Evolutionary conservation across 257 asterid species (phyloP).

Genomic region (Solanum arcanum): DNA sequence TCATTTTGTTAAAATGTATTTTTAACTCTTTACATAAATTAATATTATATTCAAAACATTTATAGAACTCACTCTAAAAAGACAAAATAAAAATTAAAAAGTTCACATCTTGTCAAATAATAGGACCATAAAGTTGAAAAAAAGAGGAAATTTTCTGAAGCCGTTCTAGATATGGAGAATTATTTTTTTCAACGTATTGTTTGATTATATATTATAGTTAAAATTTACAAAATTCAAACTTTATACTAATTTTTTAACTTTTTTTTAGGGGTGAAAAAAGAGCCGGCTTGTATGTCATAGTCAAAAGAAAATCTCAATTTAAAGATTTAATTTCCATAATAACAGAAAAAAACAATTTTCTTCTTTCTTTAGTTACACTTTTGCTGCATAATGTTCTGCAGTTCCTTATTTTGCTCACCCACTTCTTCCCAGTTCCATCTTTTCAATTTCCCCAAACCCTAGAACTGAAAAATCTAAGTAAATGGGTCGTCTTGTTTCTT

Average conservation of each 20-base stretch:
- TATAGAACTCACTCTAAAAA: neutral
- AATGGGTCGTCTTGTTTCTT: conserved; percentile 12
- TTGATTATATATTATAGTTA: neutral
- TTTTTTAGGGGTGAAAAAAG: neutral
- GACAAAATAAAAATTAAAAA: neutral
- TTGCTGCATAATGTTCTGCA: neutral
- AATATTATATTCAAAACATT: neutral
- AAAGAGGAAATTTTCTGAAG: neutral
- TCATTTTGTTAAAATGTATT: neutral
- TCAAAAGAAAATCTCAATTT: neutral
- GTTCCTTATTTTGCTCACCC: neutral
- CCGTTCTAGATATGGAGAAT: neutral
- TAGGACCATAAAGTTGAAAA: neutral
- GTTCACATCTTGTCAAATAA: neutral
- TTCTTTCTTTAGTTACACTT: neutral
- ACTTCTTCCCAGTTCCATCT: conserved; percentile 6
- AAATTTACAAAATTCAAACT: neutral
- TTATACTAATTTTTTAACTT: neutral
- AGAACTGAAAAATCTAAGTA: conserved; percentile 17
- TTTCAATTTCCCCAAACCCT: conserved; percentile 29
- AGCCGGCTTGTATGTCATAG: neutral
- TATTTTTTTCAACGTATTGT: neutral
- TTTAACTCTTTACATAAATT: neutral
- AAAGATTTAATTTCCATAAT: neutral
- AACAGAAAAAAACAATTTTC: neutral